Conservation (phyloP, 257 asterid species). For the Solanum neorickii region DNA sequence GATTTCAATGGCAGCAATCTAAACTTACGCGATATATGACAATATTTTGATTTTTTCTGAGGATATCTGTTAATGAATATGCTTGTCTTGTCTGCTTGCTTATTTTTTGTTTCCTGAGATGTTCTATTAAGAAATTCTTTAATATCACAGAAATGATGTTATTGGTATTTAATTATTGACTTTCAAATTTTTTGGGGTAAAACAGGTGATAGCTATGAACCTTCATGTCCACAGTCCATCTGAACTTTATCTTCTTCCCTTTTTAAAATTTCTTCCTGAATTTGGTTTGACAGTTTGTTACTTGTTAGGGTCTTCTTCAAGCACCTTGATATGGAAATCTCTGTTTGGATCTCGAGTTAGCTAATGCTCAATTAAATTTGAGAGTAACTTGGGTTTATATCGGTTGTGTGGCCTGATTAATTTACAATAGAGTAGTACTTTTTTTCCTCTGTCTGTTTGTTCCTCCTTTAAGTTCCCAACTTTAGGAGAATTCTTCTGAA, state of each 20-base stretch:
- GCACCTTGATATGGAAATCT: background rate
- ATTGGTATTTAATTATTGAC: background rate
- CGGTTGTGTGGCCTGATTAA: background rate
- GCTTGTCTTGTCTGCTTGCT: background rate
- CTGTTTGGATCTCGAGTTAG: background rate
- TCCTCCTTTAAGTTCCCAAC: background rate
- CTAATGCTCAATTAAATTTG: background rate
- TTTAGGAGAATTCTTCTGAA: background rate
- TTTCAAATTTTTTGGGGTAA: background rate
- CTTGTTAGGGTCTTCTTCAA: background rate
- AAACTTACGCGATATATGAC: background rate
- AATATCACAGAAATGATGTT: background rate
- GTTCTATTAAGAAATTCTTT: background rate
- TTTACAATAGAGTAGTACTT: background rate
- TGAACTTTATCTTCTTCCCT: background rate
- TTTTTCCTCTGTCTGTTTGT: background rate
- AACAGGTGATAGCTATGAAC: background rate
- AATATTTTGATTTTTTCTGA: background rate
- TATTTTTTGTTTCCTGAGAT: background rate
- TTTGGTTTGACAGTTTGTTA: background rate
- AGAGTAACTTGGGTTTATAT: background rate
- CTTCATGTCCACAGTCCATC: background rate
- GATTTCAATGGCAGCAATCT: background rate
- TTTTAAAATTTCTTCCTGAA: background rate
- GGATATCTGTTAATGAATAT: background rate